Evolutionary conservation across 257 asterid genomes (phyloP).

Genomic region (Plantago major): DNA sequence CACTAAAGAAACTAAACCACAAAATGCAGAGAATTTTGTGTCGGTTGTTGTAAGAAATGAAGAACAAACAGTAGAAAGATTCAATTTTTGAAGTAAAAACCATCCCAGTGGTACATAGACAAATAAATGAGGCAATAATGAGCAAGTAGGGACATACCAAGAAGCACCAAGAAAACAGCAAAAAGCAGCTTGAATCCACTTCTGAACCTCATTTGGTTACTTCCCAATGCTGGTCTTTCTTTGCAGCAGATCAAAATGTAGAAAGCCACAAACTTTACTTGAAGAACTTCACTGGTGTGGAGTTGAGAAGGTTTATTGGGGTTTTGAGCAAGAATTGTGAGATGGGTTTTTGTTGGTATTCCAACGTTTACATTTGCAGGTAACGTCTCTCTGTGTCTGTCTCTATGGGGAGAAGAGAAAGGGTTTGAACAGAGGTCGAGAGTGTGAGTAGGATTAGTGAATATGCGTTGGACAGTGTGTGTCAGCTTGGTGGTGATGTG

Average conservation of each 20-base stretch:
- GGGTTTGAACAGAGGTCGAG: slow-evolving; percentile 26
- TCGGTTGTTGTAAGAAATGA: no score
- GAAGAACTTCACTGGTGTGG: no score
- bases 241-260: not conserved
- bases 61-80: not conserved
- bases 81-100: no score
- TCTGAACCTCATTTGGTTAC: slow-evolving; percentile 38
- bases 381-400: not conserved
- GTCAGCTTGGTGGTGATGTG: slow-evolving; percentile 38
- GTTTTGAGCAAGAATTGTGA: not conserved
- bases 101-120: not conserved
- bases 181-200: slow-evolving; percentile 30
- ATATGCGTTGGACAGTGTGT: slow-evolving; percentile 13
- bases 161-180: slow-evolving; percentile 44
- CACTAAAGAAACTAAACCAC: no score
- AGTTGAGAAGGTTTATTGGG: not conserved
- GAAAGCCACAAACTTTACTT: not conserved
- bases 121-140: not conserved
- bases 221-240: not conserved
- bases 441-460: not conserved
- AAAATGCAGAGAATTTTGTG: no score
- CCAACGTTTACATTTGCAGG: slow-evolving; percentile 16
- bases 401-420: slow-evolving; percentile 10
- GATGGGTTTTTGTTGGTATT: not conserved
- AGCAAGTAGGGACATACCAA: slow-evolving; percentile 35